Base-by-base conservation (phyloP, 768 basidiomycete species). In the Trametes maxima region DNA sequence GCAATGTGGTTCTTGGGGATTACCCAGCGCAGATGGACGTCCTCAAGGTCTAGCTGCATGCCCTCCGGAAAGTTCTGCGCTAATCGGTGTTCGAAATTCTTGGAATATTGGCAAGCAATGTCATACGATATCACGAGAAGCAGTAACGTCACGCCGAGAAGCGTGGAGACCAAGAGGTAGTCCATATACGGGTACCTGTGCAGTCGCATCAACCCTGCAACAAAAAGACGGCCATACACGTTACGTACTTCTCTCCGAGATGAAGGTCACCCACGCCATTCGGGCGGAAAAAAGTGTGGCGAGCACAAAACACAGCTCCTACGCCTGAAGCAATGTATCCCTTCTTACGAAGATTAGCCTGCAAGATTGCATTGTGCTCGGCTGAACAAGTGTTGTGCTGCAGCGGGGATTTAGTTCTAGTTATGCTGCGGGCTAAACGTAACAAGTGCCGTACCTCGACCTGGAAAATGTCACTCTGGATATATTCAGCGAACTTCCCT, bases 1-100 rank as follows among this genome's bases (percentile, higher is more conserved):
- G 56, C 60, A 21, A 73, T 57, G 57, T 78, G 77, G 2, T 75
- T 67, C 57, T 77, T 77, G 1, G 73, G 75, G 22, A 78, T 59
- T 6, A 54, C 53, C 22, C 33, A 68, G 8, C 59, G 33, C 22
- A 70, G n/a, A 14, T 8, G 1, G 11, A 59, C 49, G n/a, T 19
- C 17, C 5, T 24, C 25, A 14, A 10, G 37, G n/a, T 59, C 42
- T 19, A 64, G 40, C 16, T 40, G 53, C 24, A 66, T 24, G 5
- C n/a, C n/a, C 8, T n/a, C 42, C 0, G 51, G 51, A 19, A 51
- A 58, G 16, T 53, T 55, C 47, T 58, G 11, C 2, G 35, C 28
- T 36, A 74, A 59, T 11, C 71, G 66, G 8, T 33, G 39, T 28
- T 21, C 36, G 1, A 76, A 57, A 14, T 74, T 67, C 36, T 63